Conservation (phyloP, 768 basidiomycete species). For the Scleroderma bovista region DNA sequence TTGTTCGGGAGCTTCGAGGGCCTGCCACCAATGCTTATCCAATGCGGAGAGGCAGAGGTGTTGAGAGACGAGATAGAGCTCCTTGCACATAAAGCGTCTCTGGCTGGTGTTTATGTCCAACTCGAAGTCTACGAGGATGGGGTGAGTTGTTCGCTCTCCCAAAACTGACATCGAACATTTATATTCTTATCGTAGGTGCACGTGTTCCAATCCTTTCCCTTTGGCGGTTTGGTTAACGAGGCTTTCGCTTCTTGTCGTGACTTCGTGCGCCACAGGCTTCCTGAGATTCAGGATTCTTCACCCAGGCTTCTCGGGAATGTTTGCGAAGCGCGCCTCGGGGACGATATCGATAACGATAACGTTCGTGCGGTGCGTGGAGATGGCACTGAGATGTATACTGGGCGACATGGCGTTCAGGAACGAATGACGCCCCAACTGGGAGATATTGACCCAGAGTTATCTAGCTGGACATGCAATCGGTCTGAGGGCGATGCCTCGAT, state of each 20-base stretch:
- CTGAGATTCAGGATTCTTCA: constrained; percentile 43
- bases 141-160: constrained; percentile 38
- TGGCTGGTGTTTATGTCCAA: constrained; percentile 79
- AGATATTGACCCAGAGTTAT: constrained; percentile 34
- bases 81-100: constrained; percentile 86
- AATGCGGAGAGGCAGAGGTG: constrained; percentile 91
- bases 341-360: constrained; percentile 65
- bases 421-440: constrained; percentile 25
- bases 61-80: constrained; percentile 91
- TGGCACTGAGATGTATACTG: constrained; percentile 49
- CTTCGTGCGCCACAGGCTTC: constrained; percentile 60
- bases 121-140: constrained; percentile 92
- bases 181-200: constrained; percentile 52
- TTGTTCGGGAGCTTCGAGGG: constrained; percentile 86
- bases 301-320: constrained; percentile 48
- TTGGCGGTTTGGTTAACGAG: constrained; percentile 57
- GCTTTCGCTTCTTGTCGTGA: constrained; percentile 67
- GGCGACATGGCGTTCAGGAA: constrained; percentile 37
- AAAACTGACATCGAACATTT: neutral
- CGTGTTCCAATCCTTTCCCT: constrained; percentile 87
- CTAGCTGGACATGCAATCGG: constrained; percentile 45
- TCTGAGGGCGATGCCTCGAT: constrained; percentile 1
- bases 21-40: constrained; percentile 86
- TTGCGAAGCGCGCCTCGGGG: constrained; percentile 56
- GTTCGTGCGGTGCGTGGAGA: constrained; percentile 70